A percentile compares a stretch with the other conserved stretches of the same genome.
These are phyloP conservation scores for Sanghuangporus weigelae DNA, from an alignment of 1,284 basidiomycete genomes.

Conservation along the genomic window DNA sequence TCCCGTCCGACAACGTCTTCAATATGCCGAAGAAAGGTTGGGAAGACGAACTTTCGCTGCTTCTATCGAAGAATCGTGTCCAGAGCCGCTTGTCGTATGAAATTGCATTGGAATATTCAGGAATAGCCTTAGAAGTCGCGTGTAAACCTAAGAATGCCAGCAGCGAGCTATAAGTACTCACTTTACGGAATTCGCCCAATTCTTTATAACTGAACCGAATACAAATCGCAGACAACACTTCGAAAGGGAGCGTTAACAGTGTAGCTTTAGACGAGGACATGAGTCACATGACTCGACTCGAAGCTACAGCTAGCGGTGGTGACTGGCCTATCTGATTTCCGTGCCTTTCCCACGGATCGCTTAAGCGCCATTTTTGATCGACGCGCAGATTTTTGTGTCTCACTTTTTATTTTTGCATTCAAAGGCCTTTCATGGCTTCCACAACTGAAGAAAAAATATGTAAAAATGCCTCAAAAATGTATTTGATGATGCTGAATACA, in stretches of 20 bases:
- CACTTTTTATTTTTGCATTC: too few species aligned
- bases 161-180: background rate
- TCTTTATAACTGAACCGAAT: background rate
- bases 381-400: too few species aligned
- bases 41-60: background rate
- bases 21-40: background rate
- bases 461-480: too few species aligned
- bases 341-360: too few species aligned
- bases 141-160: background rate
- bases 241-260: background rate
- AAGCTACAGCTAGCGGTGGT: too few species aligned
- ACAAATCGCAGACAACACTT: background rate
- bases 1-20: background rate
- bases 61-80: background rate
- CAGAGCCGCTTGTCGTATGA: constrained; percentile 4
- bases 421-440: too few species aligned
- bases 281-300: too few species aligned
- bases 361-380: too few species aligned
- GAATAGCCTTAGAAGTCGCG: background rate
- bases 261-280: too few species aligned
- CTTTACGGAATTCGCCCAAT: background rate
- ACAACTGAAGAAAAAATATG: too few species aligned
- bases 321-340: too few species aligned
- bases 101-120: background rate
- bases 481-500: too few species aligned